These are phyloP conservation scores for Pythium chondricola DNA, from an alignment of 352 stramenopile genomes.

Conservation along the genomic window DNA sequence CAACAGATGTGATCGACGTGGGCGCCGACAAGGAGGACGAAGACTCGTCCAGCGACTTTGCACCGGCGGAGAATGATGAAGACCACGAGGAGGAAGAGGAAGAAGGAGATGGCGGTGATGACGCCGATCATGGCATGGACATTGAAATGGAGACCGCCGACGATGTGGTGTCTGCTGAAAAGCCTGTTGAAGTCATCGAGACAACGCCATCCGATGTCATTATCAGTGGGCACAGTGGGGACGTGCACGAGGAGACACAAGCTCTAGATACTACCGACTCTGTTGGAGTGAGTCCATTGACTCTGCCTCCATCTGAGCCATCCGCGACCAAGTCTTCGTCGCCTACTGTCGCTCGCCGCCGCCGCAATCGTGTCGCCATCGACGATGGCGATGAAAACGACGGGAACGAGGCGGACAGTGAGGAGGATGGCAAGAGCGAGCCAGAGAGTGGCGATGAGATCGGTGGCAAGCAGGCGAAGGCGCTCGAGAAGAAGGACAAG, in stretches of 20 bases:
- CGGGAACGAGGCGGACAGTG: conserved; percentile 54
- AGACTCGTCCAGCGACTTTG: conserved; percentile 20
- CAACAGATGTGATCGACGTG: conserved; percentile 3
- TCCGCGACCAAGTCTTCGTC: not conserved
- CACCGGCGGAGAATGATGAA: conserved; percentile 3
- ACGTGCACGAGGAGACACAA: conserved; percentile 13
- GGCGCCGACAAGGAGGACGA: conserved; percentile 12
- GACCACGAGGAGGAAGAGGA: conserved; percentile 1
- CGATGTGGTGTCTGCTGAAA: not conserved
- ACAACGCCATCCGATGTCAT: not conserved
- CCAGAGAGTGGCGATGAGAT: conserved; percentile 13
- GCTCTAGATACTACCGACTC: conserved; percentile 11
- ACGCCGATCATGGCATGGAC: not conserved
- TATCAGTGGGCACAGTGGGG: conserved; percentile 6
- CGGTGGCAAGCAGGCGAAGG: conserved; percentile 5
- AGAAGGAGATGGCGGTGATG: not conserved
- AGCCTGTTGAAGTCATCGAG: not conserved
- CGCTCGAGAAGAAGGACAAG: conserved; percentile 43
- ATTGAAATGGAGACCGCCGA: conserved; percentile 2
- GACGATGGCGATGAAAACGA: conserved; percentile 35
- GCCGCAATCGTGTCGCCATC: conserved; percentile 34
- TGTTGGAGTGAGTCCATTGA: not conserved
- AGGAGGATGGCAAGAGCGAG: conserved; percentile 37
- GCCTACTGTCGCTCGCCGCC: conserved; percentile 1
- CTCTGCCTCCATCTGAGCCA: too few relatives aligned